Conservation (phyloP, 768 basidiomycete species). For the Leucosporidium yakuticum region DNA sequence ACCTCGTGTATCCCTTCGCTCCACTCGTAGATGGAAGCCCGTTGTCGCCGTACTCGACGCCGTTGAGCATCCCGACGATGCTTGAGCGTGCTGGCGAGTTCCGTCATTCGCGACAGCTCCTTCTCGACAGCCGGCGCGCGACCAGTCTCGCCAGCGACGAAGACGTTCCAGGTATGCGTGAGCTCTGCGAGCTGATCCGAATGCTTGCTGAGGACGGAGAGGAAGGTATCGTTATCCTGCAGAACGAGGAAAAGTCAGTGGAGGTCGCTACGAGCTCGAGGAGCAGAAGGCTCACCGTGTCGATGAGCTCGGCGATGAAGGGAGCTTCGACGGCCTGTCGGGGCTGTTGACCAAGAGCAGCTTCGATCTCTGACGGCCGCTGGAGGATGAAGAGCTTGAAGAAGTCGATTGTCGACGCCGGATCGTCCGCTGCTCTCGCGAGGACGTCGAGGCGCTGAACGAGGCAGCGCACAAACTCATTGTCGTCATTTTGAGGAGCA, state of each 20-base stretch:
- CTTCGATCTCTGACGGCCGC: conserved; percentile 1
- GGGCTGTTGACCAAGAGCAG: background rate
- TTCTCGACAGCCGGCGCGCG: background rate
- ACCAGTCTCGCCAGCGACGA: background rate
- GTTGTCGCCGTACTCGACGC: conserved; percentile 4
- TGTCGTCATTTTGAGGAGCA: background rate
- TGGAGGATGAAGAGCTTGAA: conserved; percentile 9
- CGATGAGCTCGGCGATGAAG: background rate
- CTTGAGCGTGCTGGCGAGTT: background rate
- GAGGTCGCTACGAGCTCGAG: rapidly evolving
- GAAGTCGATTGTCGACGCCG: background rate
- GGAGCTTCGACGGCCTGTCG: background rate
- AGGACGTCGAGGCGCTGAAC: background rate
- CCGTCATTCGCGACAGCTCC: conserved; percentile 2
- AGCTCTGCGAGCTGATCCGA: background rate
- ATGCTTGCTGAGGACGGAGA: background rate
- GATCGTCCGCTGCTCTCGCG: background rate
- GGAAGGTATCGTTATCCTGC: background rate
- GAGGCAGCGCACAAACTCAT: background rate
- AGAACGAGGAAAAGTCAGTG: background rate
- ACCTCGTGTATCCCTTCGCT: background rate
- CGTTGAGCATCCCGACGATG: background rate
- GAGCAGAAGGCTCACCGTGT: background rate
- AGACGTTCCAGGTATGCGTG: background rate
- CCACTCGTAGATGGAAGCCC: conserved; percentile 1